Percentiles rank a stretch among this genome's conserved stretches.
Evolutionary conservation across 176 grass and related monocot genomes (phyloP).

Genomic region (Lolium rigidum): DNA sequence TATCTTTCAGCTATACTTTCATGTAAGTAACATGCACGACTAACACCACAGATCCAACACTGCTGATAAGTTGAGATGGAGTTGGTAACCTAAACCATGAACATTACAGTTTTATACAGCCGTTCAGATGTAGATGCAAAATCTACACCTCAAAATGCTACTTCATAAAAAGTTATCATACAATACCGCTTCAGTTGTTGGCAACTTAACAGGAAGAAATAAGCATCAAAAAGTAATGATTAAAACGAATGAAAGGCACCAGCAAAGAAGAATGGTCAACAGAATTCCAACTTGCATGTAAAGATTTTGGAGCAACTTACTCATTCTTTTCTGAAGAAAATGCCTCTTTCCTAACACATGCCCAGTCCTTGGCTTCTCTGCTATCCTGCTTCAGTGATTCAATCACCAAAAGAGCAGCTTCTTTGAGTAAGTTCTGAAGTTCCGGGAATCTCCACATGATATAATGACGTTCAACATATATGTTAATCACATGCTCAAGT

Average conservation of each 20-base stretch:
- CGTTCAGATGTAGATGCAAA: background rate
- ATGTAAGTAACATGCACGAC: background rate
- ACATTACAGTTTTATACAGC: slow-evolving; percentile 1
- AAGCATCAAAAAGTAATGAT: slow-evolving; percentile 12
- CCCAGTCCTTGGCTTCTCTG: slow-evolving; percentile 85
- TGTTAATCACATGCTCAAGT: slow-evolving; percentile 95
- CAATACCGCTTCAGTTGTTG: background rate
- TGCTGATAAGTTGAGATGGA: slow-evolving; percentile 21
- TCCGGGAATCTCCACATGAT: slow-evolving; percentile 99
- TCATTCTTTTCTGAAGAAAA: slow-evolving; percentile 94
- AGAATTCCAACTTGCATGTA: background rate
- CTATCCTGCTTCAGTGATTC: slow-evolving; percentile 78
- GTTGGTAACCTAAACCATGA: background rate
- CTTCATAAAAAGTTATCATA: background rate
- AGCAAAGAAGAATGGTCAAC: slow-evolving; percentile 1
- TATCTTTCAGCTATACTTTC: slow-evolving; percentile 15
- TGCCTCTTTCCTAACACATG: slow-evolving; percentile 79
- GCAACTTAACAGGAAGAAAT: slow-evolving; percentile 23
- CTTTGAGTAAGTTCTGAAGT: slow-evolving; percentile 87
- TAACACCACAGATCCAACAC: slow-evolving; percentile 26
- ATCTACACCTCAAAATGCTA: slow-evolving; percentile 8
- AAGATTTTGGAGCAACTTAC: slow-evolving; percentile 62
- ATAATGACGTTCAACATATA: slow-evolving; percentile 94
- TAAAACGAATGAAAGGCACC: background rate
- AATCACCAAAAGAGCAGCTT: slow-evolving; percentile 83